Conservation (phyloP, 2,329 filamentous ascomycete genomes). For the Diatrype stigma region DNA sequence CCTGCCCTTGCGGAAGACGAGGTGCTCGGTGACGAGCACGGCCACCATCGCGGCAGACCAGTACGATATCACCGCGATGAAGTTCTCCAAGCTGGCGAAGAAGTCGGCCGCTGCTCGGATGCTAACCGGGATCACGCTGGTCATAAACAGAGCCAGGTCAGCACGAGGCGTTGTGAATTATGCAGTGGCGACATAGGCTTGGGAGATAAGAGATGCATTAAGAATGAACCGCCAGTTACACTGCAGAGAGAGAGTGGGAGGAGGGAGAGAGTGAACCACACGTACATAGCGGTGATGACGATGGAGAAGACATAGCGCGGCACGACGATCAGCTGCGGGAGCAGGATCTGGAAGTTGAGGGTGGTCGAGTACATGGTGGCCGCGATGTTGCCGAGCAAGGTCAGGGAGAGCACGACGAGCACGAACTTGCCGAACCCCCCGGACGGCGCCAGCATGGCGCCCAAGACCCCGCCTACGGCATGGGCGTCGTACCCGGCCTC, state of each 20-base stretch:
- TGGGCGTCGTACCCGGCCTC: slow-evolving; percentile 47
- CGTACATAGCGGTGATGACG: slow-evolving; percentile 47
- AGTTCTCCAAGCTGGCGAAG: slow-evolving; percentile 54
- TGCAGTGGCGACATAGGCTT: too few relatives aligned
- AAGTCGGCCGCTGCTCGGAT: slow-evolving; percentile 53
- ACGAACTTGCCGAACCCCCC: slow-evolving; percentile 61
- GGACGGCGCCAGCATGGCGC: slow-evolving; percentile 53
- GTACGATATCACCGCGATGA: slow-evolving; percentile 54
- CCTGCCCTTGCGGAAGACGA: slow-evolving; percentile 30
- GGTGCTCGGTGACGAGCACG: slow-evolving; percentile 40
- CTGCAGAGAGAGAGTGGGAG: too few relatives aligned
- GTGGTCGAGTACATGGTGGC: slow-evolving; percentile 60
- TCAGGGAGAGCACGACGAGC: slow-evolving; percentile 53
- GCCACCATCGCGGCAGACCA: slow-evolving; percentile 54
- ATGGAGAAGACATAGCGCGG: slow-evolving; percentile 56
- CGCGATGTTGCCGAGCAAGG: slow-evolving; percentile 55
- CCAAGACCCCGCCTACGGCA: slow-evolving; percentile 54
- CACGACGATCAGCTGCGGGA: slow-evolving; percentile 51
- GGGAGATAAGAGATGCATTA: too few relatives aligned
- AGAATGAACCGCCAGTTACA: too few relatives aligned
- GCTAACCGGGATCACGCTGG: slow-evolving; percentile 51
- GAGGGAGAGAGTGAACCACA: too few relatives aligned
- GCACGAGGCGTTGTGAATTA: too few relatives aligned
- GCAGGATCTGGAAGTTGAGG: slow-evolving; percentile 60
- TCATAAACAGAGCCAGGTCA: too few relatives aligned